Conservation (phyloP, 495 filamentous ascomycete genomes). For the Tetracladium setigerum region DNA sequence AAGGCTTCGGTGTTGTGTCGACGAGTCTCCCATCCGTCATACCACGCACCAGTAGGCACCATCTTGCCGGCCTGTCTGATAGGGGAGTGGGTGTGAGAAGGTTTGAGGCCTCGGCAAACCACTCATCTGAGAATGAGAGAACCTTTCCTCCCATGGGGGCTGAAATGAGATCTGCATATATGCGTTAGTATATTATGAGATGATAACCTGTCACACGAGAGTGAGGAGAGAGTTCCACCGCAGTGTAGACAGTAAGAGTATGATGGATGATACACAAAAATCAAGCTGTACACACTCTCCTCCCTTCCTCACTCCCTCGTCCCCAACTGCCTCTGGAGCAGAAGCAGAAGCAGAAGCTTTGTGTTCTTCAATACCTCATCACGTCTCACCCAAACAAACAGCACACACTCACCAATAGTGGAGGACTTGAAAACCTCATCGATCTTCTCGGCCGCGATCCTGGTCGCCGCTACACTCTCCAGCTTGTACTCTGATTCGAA, state of each 20-base stretch:
- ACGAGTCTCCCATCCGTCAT: conserved; percentile 92
- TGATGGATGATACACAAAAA: too few species aligned
- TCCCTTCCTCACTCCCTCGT: too few species aligned
- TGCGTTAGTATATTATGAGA: too few species aligned
- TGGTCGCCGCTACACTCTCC: conserved; percentile 37
- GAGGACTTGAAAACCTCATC: conserved; percentile 63
- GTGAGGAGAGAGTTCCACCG: too few species aligned
- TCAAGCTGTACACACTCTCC: too few species aligned
- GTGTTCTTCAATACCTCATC: too few species aligned
- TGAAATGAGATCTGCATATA: conserved; percentile 62
- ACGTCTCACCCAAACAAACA: too few species aligned
- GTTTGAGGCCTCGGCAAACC: conserved; percentile 78
- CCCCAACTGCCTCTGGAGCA: too few species aligned
- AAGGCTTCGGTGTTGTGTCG: conserved; percentile 72
- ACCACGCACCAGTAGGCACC: conserved; percentile 84
- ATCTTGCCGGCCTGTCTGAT: conserved; percentile 75
- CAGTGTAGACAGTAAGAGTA: too few species aligned
- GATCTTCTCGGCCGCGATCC: conserved; percentile 50
- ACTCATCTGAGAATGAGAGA: conserved; percentile 77
- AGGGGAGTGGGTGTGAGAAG: conserved; percentile 69
- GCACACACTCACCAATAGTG: conserved; percentile 59
- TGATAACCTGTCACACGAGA: too few species aligned
- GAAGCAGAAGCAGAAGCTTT: too few species aligned
- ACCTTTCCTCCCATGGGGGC: conserved; percentile 64
- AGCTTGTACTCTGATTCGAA: conserved; percentile 31